Evolutionary conservation across 306 rosid genomes (phyloP), one percentile per base, ranked within the genome.

Genomic region (Quercus mongolica): DNA sequence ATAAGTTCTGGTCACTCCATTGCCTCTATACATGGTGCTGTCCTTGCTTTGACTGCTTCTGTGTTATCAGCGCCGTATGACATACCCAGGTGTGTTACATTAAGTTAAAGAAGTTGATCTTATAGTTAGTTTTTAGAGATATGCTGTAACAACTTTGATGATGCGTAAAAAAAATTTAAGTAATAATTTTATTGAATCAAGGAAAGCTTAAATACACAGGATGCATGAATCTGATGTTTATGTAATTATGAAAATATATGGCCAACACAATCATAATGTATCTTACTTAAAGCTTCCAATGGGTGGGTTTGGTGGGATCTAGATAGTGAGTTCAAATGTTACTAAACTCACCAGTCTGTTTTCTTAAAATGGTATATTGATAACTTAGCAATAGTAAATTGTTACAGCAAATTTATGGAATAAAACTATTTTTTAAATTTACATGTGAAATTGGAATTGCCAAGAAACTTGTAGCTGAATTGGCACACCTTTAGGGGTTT

Each of bases 61-160:
- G 97, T 93, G 58, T 81, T 95, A 76, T 95, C 99, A 64, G 91
- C 98, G 26, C 99, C 99, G 19, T 95, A 95, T 78, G 99, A 95
- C 86, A 90, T 95, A 89, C 99, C 99, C 70, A 85, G 96, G 99
- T 95, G 75, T 76, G 92, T 82, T 64, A 51, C 33, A 21, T 38
- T 35, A 35, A 35, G 41, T 35, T 83, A 73, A 21, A 71, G 71
- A 76, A 81, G n/a, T 35, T 31, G 25, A 56, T 74, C 77, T 5
- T 55, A 25, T 15, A 56, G 33, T n/a, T 35, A 5, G 33, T 26
- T 30, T 68, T 2, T 8, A 33, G 25, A 68, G 41, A 68, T 68
- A 68, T 19, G 25, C 6, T 68, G 52, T 33, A 35, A 68, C 17
- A 68, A 19, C 51, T 30, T 65, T 4, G 41, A 68, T 33, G 19